Conservation (phyloP, 2,329 filamentous ascomycete genomes). For the Epichloe baconii region DNA sequence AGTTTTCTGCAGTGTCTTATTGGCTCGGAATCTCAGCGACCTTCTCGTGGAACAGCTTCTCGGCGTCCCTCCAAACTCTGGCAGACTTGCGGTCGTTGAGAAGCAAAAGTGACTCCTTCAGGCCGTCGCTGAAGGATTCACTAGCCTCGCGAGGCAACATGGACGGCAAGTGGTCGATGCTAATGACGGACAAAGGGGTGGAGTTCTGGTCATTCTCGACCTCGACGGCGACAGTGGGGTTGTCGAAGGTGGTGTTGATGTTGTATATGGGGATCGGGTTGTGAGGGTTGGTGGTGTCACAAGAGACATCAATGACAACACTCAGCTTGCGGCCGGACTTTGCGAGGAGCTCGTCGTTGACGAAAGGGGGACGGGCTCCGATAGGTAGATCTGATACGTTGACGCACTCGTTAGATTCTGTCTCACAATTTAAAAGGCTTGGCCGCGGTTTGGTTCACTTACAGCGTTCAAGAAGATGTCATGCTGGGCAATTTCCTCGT, state of each 20-base stretch:
- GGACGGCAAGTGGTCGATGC: constrained; percentile 74
- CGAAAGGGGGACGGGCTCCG: constrained; percentile 49
- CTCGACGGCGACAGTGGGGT: constrained; percentile 69
- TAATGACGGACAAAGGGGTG: constrained; percentile 57
- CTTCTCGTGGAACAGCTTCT: constrained; percentile 4
- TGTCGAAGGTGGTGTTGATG: constrained; percentile 73
- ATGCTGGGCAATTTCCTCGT: constrained; percentile 61
- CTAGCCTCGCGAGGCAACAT: constrained; percentile 77
- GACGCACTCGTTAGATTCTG: background rate
- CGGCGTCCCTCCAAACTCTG: constrained; percentile 5
- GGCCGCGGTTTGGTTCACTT: constrained; percentile 3
- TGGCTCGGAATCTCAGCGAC: constrained; percentile 3
- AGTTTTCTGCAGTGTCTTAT: background rate
- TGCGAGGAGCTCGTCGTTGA: constrained; percentile 55
- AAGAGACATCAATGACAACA: constrained; percentile 69
- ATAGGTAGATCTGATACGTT: constrained; percentile 7
- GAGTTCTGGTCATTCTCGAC: constrained; percentile 40
- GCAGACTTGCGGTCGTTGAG: constrained; percentile 4
- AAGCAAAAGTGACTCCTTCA: constrained; percentile 2
- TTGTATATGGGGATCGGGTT: constrained; percentile 68
- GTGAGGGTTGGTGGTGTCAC: constrained; percentile 42
- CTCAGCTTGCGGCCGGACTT: constrained; percentile 55
- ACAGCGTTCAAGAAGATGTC: constrained; percentile 45
- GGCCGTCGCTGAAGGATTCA: constrained; percentile 29
- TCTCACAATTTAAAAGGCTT: background rate